A percentile compares a stretch with the other conserved stretches of the same genome.
Evolutionary conservation across 495 filamentous ascomycete genomes (phyloP).

Genomic region (Neurospora sp.): DNA sequence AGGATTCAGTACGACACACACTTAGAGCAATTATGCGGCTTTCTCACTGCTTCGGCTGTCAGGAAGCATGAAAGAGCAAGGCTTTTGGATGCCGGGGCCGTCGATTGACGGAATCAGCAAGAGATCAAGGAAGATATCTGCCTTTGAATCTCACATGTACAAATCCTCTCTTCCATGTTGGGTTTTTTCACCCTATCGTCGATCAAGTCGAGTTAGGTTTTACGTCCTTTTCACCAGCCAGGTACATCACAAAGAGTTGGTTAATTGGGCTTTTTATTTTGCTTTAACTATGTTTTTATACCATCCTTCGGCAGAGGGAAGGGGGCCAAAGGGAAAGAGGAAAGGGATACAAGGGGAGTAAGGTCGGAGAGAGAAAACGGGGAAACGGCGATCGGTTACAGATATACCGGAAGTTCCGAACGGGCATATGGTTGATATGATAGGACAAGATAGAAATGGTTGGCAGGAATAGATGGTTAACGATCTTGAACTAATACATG

Average conservation of each 20-base stretch:
- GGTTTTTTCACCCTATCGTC: not conserved
- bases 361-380: not conserved
- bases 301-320: not conserved
- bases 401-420: not conserved
- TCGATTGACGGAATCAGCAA: not conserved
- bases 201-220: not conserved
- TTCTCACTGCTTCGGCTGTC: not conserved
- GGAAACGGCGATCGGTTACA: not conserved
- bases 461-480: not conserved
- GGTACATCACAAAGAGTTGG: not conserved
- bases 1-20: not conserved
- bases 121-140: not conserved
- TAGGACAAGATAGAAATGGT: not conserved
- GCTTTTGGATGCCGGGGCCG: not conserved
- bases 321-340: not conserved
- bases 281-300: not conserved
- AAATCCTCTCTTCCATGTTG: not conserved
- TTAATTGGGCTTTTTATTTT: not conserved
- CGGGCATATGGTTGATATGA: not conserved
- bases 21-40: not conserved
- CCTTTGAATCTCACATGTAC: not conserved
- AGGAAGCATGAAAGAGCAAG: not conserved
- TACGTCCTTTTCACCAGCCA: not conserved
- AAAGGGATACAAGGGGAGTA: not conserved
- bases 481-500: not conserved